phyloP scores from a whole-genome alignment of 2,329 filamentous ascomycete species.

The Macrophomina phaseolina region DNA sequence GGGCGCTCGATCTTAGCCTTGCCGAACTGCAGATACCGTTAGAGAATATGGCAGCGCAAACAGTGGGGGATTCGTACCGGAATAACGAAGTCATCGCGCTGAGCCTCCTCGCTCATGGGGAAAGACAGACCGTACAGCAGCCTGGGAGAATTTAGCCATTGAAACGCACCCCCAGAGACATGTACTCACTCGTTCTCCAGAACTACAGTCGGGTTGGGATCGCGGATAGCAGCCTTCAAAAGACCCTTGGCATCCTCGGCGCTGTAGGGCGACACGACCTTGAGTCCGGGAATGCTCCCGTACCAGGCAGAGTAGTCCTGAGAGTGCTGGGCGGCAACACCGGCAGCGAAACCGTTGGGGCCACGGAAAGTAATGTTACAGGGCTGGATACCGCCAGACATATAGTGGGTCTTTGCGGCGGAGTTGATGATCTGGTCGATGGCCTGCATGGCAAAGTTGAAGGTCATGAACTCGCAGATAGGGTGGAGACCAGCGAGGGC shows the following conservation, averaged over 20 bases:
- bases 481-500: constrained; percentile 94
- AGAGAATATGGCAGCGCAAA: not conserved
- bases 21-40: constrained; percentile 65
- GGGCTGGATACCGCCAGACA: constrained; percentile 99
- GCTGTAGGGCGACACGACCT: constrained; percentile 96
- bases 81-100: constrained; percentile 94
- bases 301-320: constrained; percentile 99
- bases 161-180: not conserved
- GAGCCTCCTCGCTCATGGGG: constrained; percentile 96
- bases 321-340: constrained; percentile 97
- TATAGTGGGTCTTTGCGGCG: constrained; percentile 98
- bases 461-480: constrained; percentile 99
- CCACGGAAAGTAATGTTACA: constrained; percentile 99
- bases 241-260: constrained; percentile 98
- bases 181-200: constrained; percentile 57
- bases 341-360: constrained; percentile 95
- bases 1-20: constrained; percentile 99
- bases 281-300: constrained; percentile 94
- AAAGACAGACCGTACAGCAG: constrained; percentile 90
- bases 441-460: constrained; percentile 99
- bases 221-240: constrained; percentile 95
- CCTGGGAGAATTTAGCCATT: constrained; percentile 44
- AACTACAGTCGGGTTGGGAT: constrained; percentile 92
- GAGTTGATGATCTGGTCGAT: constrained; percentile 99
- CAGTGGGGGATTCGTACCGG: constrained; percentile 57